Base-by-base conservation (phyloP, 2,329 filamentous ascomycete species). In the Dothistroma septosporum region DNA sequence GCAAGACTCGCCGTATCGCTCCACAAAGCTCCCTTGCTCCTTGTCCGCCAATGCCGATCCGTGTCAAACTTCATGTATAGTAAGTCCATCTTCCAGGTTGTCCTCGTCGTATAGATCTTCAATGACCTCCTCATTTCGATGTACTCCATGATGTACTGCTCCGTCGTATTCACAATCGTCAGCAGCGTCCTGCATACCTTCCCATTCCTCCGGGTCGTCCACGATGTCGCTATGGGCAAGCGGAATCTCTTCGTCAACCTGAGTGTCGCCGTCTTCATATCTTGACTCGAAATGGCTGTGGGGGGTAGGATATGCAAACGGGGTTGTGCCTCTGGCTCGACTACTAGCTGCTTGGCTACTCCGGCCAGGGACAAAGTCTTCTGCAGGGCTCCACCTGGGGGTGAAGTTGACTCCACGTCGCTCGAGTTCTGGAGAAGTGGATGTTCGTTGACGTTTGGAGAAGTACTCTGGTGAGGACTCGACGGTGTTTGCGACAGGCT, bases 301-400 rank as follows among this genome's bases (percentile, higher is more conserved):
- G 0, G 89, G 89, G 0, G 89, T 92, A 2, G 88, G 87, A 69
- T 92, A 92, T n/a, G 85, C 86, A 65, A 86, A 86, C 1, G 80
- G 80, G 0, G 87, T 88, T 0, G 82, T 85, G 33, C 68, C 72
- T 49, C 70, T 60, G 69, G 68, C 72, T 66, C 56, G 73, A 73
- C 49, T 78, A 75, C 58, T 72, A 77, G 68, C 75, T 83, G 53
- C 75, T 57, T 70, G 66, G 32, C 64, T 65, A 46, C 63, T 59
- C 12, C 64, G 60, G 14, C 41, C 47, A 6, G 73, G 64, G 9
- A 66, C 63, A 24, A 61, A 57, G 44, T 65, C 65, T 46, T 74
- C 71, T 1, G 75, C 76, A 28, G 70, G 73, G 33, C 77, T 79
- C 53, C 74, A 75, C 47, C 77, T 72, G 3, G 78, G 78, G 4